Percentiles rank a stretch among this genome's conserved stretches.
Evolutionary conservation across 2,329 filamentous ascomycete species (phyloP).

Genomic region (Fusarium verticillioides): DNA sequence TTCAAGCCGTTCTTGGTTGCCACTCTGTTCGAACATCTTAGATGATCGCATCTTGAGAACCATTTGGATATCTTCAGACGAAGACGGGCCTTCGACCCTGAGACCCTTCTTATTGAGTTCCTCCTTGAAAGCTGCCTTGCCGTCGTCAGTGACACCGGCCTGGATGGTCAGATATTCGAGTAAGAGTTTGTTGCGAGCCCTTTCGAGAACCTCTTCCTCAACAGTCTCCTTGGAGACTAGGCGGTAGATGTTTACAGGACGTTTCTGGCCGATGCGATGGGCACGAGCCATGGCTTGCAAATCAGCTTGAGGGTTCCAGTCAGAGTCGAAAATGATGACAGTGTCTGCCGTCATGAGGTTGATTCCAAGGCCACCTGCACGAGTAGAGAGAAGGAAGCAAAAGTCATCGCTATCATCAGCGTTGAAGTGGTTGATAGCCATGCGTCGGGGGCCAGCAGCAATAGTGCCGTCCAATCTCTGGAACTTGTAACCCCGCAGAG

Average conservation of each 20-base stretch:
- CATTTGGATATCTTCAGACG: conserved; percentile 93
- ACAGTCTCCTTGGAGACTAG: conserved; percentile 98
- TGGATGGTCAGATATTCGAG: conserved; percentile 98
- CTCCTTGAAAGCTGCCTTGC: conserved; percentile 79
- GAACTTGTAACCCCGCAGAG: conserved; percentile 92
- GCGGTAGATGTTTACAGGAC: conserved; percentile 94
- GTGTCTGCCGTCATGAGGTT: conserved; percentile 99
- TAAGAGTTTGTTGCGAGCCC: conserved; percentile 96
- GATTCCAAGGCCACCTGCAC: conserved; percentile 97
- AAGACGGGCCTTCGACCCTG: conserved; percentile 83
- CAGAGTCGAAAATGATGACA: conserved; percentile 96
- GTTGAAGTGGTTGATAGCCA: conserved; percentile 99
- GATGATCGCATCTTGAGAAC: conserved; percentile 98
- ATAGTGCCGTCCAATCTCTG: conserved; percentile 97
- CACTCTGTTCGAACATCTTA: conserved; percentile 98
- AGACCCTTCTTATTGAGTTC: conserved; percentile 82
- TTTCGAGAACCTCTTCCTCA: conserved; percentile 96
- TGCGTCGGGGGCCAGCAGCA: conserved; percentile 83
- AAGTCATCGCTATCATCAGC: conserved; percentile 96
- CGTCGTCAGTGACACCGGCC: conserved; percentile 94
- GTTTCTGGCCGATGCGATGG: conserved; percentile 96
- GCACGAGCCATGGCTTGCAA: conserved; percentile 98
- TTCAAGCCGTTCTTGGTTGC: conserved; percentile 95
- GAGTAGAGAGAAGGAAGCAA: conserved; percentile 93
- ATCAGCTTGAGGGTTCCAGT: conserved; percentile 99